Conservation (phyloP, 2,329 filamentous ascomycete species). For the Colletotrichum agaves region DNA sequence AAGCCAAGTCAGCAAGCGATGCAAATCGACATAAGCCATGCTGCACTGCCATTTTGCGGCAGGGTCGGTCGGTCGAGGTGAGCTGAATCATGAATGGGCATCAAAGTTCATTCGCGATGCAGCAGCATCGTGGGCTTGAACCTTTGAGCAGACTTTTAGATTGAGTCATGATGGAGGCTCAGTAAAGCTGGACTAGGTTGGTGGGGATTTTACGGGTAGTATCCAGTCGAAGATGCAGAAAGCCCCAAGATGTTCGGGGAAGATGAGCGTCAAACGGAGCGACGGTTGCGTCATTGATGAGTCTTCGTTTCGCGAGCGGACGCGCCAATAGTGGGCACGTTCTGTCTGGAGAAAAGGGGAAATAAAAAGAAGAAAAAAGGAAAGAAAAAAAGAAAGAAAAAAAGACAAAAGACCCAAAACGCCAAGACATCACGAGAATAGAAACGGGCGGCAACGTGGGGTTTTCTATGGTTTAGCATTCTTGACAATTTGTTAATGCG, state of each 20-base stretch:
- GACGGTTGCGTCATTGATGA: slow-evolving; percentile 14
- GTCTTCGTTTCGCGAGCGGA: slow-evolving; percentile 14
- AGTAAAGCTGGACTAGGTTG: neutral
- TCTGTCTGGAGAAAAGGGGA: neutral
- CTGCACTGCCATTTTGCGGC: too few species aligned
- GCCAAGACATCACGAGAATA: slow-evolving; percentile 28
- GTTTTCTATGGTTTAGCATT: slow-evolving; percentile 20
- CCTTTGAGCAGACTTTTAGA: neutral
- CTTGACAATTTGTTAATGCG: too few species aligned
- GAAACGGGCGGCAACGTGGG: slow-evolving; percentile 9
- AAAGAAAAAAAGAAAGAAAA: neutral
- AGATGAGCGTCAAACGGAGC: slow-evolving; percentile 11
- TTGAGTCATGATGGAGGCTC: neutral
- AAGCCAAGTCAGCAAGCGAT: slow-evolving; percentile 25
- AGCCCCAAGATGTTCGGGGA: slow-evolving; percentile 14
- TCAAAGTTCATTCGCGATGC: neutral
- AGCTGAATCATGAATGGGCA: too few species aligned
- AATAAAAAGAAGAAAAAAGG: neutral
- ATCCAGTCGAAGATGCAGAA: neutral
- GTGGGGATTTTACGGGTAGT: neutral
- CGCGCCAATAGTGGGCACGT: neutral
- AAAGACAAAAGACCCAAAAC: neutral
- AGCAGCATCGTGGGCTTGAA: slow-evolving; percentile 12
- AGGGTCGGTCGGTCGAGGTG: too few species aligned
- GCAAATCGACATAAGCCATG: neutral